A percentile compares a stretch with the other conserved stretches of the same genome.
phyloP scores from a whole-genome alignment of 164 flowering plant species.

The Saururus chinensis region DNA sequence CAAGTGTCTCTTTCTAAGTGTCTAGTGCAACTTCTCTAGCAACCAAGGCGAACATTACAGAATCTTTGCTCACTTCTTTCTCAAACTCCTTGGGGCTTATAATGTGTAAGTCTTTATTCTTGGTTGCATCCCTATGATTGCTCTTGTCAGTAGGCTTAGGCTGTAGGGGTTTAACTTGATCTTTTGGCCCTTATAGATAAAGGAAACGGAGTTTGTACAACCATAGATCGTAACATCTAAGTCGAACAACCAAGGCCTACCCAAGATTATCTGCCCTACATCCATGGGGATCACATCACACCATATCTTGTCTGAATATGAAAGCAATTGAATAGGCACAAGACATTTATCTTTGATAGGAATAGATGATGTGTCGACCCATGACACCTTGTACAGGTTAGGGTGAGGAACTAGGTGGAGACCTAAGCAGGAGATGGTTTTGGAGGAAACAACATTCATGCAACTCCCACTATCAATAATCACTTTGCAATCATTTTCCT shows the following conservation, averaged over 20 bases:
- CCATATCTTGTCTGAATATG: too few species aligned
- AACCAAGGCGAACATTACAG: background rate
- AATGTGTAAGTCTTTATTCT: background rate
- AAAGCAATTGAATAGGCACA: too few species aligned
- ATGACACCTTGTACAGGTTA: background rate
- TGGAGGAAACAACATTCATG: too few species aligned
- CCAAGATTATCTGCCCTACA: background rate
- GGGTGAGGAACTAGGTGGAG: background rate
- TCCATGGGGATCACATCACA: background rate
- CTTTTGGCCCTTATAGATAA: too few species aligned
- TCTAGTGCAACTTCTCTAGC: too few species aligned
- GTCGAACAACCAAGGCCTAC: background rate
- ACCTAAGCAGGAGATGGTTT: too few species aligned
- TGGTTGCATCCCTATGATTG: background rate
- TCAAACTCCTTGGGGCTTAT: background rate
- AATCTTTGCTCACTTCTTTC: too few species aligned
- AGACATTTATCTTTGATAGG: background rate
- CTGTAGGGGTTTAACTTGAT: background rate
- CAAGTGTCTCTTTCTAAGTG: background rate
- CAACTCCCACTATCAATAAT: background rate
- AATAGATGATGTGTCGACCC: background rate
- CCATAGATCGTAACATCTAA: too few species aligned
- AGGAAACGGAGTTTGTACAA: too few species aligned
- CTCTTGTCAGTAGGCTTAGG: background rate
- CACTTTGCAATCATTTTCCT: background rate